phyloP scores from a whole-genome alignment of 192 early-diverging fungal genomes.

The Backusella australiensis region DNA sequence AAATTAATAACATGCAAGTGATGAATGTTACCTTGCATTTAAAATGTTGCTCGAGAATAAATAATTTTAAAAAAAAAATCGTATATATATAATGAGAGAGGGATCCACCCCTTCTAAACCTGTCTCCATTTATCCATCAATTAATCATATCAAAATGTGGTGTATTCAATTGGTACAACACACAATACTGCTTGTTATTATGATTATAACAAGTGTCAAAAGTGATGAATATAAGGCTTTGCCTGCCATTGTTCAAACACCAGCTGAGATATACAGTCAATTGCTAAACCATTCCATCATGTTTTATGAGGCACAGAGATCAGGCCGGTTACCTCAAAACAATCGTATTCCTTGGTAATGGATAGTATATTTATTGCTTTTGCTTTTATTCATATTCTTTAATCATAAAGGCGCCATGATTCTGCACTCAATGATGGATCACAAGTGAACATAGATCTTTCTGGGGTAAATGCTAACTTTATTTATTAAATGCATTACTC shows the following conservation, averaged over 20 bases:
- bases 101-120: background rate
- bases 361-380: background rate
- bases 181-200: background rate
- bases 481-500: background rate
- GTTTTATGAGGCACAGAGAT: conserved; percentile 58
- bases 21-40: background rate
- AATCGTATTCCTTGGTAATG: conserved; percentile 50
- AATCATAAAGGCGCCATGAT: conserved; percentile 24
- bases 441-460: conserved; percentile 22
- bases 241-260: background rate
- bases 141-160: background rate
- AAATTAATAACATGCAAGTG: background rate
- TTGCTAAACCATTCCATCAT: conserved; percentile 46
- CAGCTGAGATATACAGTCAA: background rate
- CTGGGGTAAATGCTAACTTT: conserved; percentile 23
- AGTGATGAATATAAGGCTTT: background rate
- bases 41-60: background rate
- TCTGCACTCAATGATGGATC: conserved; percentile 32
- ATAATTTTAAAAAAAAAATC: background rate
- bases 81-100: background rate
- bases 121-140: background rate
- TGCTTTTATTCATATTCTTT: background rate
- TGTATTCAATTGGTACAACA: background rate
- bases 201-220: background rate
- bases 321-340: conserved; percentile 44